Base-by-base conservation (phyloP, 306 rosid genomes). In the Fagus crenata region DNA sequence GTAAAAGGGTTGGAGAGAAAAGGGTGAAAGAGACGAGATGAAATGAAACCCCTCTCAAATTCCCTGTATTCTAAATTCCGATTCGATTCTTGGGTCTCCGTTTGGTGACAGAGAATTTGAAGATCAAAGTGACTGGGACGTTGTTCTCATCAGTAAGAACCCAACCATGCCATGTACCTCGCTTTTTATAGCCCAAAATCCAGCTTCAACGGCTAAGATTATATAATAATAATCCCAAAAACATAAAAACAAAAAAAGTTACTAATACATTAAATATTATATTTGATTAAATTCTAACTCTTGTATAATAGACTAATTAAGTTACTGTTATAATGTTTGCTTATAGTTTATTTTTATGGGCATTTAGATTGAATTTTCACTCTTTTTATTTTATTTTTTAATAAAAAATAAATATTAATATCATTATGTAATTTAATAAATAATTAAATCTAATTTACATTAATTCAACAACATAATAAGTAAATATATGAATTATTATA, bases 61-160 rank as follows among this genome's bases (percentile, higher is more conserved):
- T 85, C 82, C 78, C 64, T 82, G 82, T 85, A 75, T 79, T 85
- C 86, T 78, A 78, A 63, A 78, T 82, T 82, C 79, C 63, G 84
- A 93, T 88, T 85, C 89, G 89, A 88, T 93, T 89, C 90, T 79
- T 80, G 83, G 81, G 81, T 54, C 36, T 63, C 37, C 70, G 79
- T 53, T 82, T n/a, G 83, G 74, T 81, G 88, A 80, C 85, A 85
- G 85, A 75, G 91, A 86, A 77, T 80, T 85, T 80, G 71, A 81
- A 82, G 86, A 85, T 82, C 85, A 86, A 58, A 82, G 85, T 36
- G 86, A 87, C 69, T 78, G 84, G 77, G 87, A 88, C 90, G 71
- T 89, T 85, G 92, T 64, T 86, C 84, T 85, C 71, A 93, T 90
- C 87, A 76, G 78, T 75, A 74, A 75, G 77, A 65, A 77, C 32